Evolutionary conservation across 352 stramenopile species (phyloP).

Genomic region (Pythium rishiriense): DNA sequence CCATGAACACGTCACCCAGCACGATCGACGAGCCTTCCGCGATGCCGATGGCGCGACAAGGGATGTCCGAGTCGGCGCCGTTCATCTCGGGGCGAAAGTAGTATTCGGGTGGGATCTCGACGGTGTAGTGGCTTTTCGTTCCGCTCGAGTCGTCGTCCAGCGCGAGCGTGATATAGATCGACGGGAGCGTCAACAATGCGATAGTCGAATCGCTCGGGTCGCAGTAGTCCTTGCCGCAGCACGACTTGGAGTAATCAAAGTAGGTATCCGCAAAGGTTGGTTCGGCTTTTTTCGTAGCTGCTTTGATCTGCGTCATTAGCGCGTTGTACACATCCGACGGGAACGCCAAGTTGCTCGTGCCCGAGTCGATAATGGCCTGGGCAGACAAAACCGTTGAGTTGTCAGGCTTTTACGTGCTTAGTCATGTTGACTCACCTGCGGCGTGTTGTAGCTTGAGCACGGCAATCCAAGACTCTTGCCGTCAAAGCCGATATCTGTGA

Average conservation of each 20-base stretch:
- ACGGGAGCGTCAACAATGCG: slow-evolving; percentile 60
- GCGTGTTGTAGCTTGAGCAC: slow-evolving; percentile 73
- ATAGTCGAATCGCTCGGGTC: slow-evolving; percentile 54
- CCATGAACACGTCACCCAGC: slow-evolving; percentile 85
- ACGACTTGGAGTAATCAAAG: slow-evolving; percentile 70
- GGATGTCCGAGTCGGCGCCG: slow-evolving; percentile 44
- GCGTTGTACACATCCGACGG: slow-evolving; percentile 74
- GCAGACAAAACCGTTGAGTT: neutral
- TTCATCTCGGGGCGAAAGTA: slow-evolving; percentile 86
- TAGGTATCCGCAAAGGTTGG: slow-evolving; percentile 68
- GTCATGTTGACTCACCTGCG: slow-evolving; percentile 29
- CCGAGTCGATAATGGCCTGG: slow-evolving; percentile 79
- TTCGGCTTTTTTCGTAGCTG: slow-evolving; percentile 53
- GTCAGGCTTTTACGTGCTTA: too few relatives aligned
- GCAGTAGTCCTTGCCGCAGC: slow-evolving; percentile 70
- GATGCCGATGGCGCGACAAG: slow-evolving; percentile 78
- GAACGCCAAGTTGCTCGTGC: slow-evolving; percentile 82
- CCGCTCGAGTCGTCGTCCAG: slow-evolving; percentile 46
- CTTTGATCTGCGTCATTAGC: slow-evolving; percentile 65
- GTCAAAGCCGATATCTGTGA: slow-evolving; percentile 73
- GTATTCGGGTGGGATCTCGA: slow-evolving; percentile 82
- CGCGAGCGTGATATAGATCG: slow-evolving; percentile 77
- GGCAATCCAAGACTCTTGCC: slow-evolving; percentile 55
- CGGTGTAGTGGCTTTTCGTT: slow-evolving; percentile 67
- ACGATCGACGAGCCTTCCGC: slow-evolving; percentile 67